phyloP scores from a whole-genome alignment of 768 basidiomycete genomes.

The Peribolospora kevripleyi region DNA sequence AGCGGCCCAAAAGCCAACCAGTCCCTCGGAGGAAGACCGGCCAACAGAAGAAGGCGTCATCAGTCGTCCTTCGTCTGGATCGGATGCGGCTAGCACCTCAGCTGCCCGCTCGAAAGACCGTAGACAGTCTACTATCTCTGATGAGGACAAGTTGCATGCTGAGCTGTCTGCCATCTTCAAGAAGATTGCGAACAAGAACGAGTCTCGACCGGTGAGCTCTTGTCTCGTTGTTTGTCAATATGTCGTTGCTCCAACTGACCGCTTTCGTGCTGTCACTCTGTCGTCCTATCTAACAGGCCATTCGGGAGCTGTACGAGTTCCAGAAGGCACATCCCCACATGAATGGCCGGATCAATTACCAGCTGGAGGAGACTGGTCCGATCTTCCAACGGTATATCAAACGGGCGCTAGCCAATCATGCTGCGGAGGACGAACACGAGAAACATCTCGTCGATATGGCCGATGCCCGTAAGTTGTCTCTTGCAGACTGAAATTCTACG shows the following conservation, averaged over 20 bases:
- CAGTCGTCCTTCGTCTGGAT: neutral
- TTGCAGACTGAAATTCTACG: too few species aligned
- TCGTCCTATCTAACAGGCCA: constrained; percentile 30
- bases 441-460: too few species aligned
- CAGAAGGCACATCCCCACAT: constrained; percentile 75
- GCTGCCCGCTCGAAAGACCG: neutral
- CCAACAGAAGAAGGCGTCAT: neutral
- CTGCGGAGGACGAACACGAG: constrained; percentile 44
- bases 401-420: constrained; percentile 60
- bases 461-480: too few species aligned
- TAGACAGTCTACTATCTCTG: neutral
- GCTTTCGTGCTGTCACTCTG: constrained; percentile 55
- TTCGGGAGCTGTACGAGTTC: constrained; percentile 82
- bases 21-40: neutral
- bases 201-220: constrained; percentile 5
- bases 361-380: constrained; percentile 65
- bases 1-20: neutral
- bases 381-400: constrained; percentile 81
- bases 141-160: constrained; percentile 9
- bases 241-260: constrained; percentile 36
- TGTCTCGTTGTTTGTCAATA: neutral
- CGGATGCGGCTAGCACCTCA: neutral
- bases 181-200: constrained; percentile 11
- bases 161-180: constrained; percentile 14
- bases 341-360: constrained; percentile 53